phyloP scores from a whole-genome alignment of 768 basidiomycete species.

The Tricholoma sp. region DNA sequence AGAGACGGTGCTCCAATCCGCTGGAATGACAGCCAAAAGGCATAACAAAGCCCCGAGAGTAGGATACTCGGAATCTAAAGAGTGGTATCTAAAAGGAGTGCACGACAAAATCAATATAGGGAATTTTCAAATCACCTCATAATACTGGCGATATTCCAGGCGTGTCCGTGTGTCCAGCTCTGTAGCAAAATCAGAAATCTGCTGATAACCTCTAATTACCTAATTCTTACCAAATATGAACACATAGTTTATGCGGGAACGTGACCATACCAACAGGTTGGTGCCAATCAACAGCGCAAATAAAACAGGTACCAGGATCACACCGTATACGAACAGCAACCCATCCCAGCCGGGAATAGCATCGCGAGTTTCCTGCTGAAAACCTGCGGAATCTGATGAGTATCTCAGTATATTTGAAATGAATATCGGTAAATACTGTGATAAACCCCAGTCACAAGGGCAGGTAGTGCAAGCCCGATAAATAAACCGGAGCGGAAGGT shows the following conservation, averaged over 20 bases:
- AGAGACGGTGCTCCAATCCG: conserved; percentile 50
- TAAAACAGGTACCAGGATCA: conserved; percentile 67
- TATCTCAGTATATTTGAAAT: neutral
- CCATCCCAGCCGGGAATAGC: conserved; percentile 66
- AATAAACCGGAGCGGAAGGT: conserved; percentile 71
- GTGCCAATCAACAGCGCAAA: conserved; percentile 74
- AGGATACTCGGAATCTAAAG: conserved; percentile 74
- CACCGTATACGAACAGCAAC: conserved; percentile 74
- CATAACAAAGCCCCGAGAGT: conserved; percentile 67
- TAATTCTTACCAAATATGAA: conserved; percentile 69
- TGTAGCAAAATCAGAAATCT: conserved; percentile 17
- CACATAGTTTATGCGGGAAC: conserved; percentile 82
- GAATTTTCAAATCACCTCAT: conserved; percentile 31
- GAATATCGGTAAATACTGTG: conserved; percentile 36
- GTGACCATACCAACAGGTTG: conserved; percentile 79
- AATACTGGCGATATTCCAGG: conserved; percentile 75
- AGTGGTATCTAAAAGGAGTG: neutral
- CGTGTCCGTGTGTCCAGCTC: conserved; percentile 68
- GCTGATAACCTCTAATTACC: too few relatives aligned
- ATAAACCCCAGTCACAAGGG: conserved; percentile 57
- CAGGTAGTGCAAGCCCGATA: conserved; percentile 70
- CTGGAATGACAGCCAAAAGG: conserved; percentile 72
- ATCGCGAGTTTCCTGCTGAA: conserved; percentile 44
- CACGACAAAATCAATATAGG: neutral
- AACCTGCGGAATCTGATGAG: conserved; percentile 34